Evolutionary conservation across 208 protist genomes (phyloP).

Genomic region (Trypanosomatidae sp.): DNA sequence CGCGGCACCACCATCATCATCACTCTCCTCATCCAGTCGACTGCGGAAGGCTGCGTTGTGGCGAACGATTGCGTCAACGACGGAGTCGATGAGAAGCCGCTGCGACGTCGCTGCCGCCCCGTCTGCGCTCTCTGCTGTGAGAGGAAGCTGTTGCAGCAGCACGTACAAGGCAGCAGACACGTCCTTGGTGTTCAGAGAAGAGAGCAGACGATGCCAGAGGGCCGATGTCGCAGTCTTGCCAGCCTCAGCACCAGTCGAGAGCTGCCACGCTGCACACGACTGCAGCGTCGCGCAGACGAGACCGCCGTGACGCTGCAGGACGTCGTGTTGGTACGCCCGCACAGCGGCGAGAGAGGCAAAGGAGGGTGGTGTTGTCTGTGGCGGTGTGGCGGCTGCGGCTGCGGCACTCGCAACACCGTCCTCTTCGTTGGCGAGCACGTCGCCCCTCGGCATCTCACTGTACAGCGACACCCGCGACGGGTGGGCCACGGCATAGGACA

Average conservation of each 20-base stretch:
- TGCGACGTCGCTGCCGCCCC: neutral
- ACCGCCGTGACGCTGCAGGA: constrained; percentile 10
- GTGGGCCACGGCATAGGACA: constrained; percentile 30
- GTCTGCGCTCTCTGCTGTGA: too few species aligned
- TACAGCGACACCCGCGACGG: constrained; percentile 18
- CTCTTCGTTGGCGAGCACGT: too few species aligned
- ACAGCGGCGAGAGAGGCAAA: constrained; percentile 2
- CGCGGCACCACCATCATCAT: too few species aligned
- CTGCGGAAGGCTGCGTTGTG: constrained; percentile 13
- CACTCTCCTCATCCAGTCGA: constrained; percentile 11
- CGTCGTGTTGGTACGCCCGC: constrained; percentile 10
- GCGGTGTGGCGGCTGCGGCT: neutral
- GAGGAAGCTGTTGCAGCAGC: constrained; percentile 18
- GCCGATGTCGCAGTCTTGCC: too few species aligned
- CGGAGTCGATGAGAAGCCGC: neutral
- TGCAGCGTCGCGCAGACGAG: constrained; percentile 11
- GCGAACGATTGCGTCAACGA: neutral
- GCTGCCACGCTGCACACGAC: too few species aligned
- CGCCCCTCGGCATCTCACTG: neutral
- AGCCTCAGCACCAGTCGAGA: too few species aligned
- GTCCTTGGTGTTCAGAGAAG: constrained; percentile 14
- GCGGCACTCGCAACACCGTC: neutral
- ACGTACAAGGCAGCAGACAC: constrained; percentile 17
- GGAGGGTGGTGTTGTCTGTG: neutral
- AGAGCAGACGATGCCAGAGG: constrained; percentile 6